Base-by-base conservation (phyloP, 2,329 filamentous ascomycete genomes). In the Alternaria arborescens region DNA sequence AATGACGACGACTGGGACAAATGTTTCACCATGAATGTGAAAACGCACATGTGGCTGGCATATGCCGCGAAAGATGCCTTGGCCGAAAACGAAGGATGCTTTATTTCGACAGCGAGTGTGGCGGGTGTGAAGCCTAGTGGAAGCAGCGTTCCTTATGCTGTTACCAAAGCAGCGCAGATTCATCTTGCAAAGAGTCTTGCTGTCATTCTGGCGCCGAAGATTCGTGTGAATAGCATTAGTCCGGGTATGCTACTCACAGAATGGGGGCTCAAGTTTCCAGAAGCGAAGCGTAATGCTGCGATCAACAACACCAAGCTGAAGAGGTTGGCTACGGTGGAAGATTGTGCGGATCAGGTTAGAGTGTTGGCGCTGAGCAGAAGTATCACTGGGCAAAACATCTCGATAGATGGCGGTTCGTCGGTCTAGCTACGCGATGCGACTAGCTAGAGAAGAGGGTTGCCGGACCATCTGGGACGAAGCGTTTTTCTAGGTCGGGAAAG, bases 131-230 rank as follows among this genome's bases (percentile, higher is more conserved):
- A 84, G 68, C 84, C 86, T 0, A 86, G 83, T 60, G 89, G 89
- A 1, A 90, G 87, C 85, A 85, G 82, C 48, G 82, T 88, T 85
- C 87, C 92, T 5, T 95, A 95, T 72, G 84, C 88, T 0, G 90
- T 93, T 6, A 91, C 90, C 20, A 95, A 95, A 74, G 91, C 91
- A 0, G 92, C 92, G 11, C 85, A 86, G 59, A 78, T 91, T 54
- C 89, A 91, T 76, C 77, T 91, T 46, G 88, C 88, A 80, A 89
- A 88, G 71, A 86, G 87, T 60, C 78, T 91, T 42, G 89, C 89
- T 3, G 80, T 84, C 55, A 87, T 86, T 14, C 84, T 89, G 65
- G 88, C 88, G 1, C 80, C 83, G 2, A 89, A 89, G 75, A 80
- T 90, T 22, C 80, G 89, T 42, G 82, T 89, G 30, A 91, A 91